A percentile compares a stretch with the other conserved stretches of the same genome.
phyloP scores from a whole-genome alignment of 225 moss, liverwort and hornwort species.

The Bryum argenteum region DNA sequence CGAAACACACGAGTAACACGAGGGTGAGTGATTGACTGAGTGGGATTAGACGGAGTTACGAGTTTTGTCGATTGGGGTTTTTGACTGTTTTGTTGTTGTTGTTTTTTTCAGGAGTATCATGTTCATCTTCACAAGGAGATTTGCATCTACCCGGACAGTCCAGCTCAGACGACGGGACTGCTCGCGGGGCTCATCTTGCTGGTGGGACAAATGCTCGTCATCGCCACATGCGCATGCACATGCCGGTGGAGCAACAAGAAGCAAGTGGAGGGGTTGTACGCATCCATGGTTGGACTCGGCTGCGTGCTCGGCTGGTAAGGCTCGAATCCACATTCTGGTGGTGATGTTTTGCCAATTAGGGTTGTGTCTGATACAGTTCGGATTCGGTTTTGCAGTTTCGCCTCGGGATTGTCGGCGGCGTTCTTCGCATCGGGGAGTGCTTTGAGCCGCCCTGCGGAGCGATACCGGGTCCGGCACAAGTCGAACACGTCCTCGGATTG shows the following conservation, averaged over 20 bases:
- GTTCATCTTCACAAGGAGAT: slow-evolving; percentile 35
- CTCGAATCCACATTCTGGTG: neutral
- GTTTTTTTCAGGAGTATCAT: slow-evolving; percentile 40
- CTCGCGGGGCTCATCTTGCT: slow-evolving; percentile 48
- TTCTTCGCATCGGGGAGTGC: slow-evolving; percentile 47
- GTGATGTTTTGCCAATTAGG: neutral
- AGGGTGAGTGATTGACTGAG: slow-evolving; percentile 33
- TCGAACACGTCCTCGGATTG: slow-evolving; percentile 40
- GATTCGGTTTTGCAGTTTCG: slow-evolving; percentile 28
- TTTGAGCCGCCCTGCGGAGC: slow-evolving; percentile 41
- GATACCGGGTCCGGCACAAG: slow-evolving; percentile 37
- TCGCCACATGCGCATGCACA: slow-evolving; percentile 43
- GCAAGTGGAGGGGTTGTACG: slow-evolving; percentile 40
- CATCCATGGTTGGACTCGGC: slow-evolving; percentile 37
- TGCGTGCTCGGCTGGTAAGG: slow-evolving; percentile 51
- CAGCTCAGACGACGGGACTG: slow-evolving; percentile 45
- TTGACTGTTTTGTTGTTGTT: neutral
- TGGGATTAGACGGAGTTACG: neutral
- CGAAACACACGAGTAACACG: slow-evolving; percentile 24
- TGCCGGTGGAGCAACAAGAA: slow-evolving; percentile 45
- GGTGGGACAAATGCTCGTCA: slow-evolving; percentile 42
- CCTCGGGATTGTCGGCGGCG: slow-evolving; percentile 37
- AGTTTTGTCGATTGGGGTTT: neutral
- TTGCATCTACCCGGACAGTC: slow-evolving; percentile 47
- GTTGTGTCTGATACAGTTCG: neutral